Base-by-base conservation (phyloP, 257 asterid genomes). In the Nicotiana otophora region DNA sequence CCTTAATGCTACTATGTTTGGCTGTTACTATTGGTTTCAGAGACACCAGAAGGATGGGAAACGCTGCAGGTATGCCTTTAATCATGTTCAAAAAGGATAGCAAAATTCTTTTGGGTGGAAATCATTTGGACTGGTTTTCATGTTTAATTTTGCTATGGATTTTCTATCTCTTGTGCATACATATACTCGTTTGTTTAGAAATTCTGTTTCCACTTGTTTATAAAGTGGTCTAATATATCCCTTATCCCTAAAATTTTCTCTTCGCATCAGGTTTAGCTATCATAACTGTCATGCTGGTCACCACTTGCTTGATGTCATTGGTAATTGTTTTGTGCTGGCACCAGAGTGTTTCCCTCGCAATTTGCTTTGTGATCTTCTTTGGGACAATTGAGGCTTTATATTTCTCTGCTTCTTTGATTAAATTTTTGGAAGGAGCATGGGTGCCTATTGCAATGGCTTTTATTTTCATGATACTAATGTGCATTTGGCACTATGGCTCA, bases 261-360 rank as follows among this genome's bases (percentile, higher is more conserved):
- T 26, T 16, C 7, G 10, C 4, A 75, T 84, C 89, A 95, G 98
- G 98, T 75, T 82, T 95, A 86, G 98, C 98, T 2, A 97, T 93
- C n/a, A 93, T 95, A 83, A 93, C 98, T 1, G 98, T 95, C 57
- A 95, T 95, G 98, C 94, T 95, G 70, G 98, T 95, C 19, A 95
- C 98, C 10, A 95, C 98, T 12, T 95, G 97, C 87, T 78, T 95
- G 90, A 95, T 93, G 98, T 95, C 98, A 17, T 91, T 95, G 4
- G 92, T 95, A 23, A 93, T 95, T 33, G 95, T 95, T 34, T 48
- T 95, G 12, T 95, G 98, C 85, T 95, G 98, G 98, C 91, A 91
- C 89, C 87, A 58, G 81, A 89, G 84, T 48, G 86, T 95, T 3
- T 4, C 91, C 85, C 83, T 93, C 0, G 98, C 98, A 1, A 46